phyloP scores from a whole-genome alignment of 2,329 filamentous ascomycete genomes.

The Ceratocystis diversiconidia region DNA sequence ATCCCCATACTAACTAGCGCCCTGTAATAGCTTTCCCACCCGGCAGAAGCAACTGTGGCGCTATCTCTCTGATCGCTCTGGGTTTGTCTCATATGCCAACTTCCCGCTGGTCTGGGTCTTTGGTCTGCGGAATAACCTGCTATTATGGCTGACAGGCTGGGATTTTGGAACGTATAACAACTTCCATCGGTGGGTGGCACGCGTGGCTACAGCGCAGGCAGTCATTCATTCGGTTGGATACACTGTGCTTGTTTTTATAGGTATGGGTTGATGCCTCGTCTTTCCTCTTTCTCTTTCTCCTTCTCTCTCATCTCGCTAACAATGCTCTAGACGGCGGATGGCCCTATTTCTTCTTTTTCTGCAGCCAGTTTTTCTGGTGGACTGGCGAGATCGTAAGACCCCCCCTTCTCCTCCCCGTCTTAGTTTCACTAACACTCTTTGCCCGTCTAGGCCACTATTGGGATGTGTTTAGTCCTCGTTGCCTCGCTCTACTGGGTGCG shows the following conservation, averaged over 20 bases:
- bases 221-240: constrained; percentile 50
- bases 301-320: not conserved
- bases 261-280: constrained; percentile 21
- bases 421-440: not conserved
- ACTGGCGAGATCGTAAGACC: constrained; percentile 33
- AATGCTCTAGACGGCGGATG: constrained; percentile 26
- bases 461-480: constrained; percentile 32
- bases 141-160: constrained; percentile 56
- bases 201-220: constrained; percentile 46
- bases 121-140: constrained; percentile 49
- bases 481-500: constrained; percentile 40
- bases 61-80: constrained; percentile 49
- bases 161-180: constrained; percentile 51
- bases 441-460: constrained; percentile 27
- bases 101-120: constrained; percentile 54
- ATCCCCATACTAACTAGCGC: not conserved
- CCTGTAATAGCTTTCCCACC: constrained; percentile 25
- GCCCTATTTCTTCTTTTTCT: constrained; percentile 27
- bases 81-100: constrained; percentile 49
- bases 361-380: constrained; percentile 35
- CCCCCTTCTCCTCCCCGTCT: not conserved
- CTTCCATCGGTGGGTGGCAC: constrained; percentile 53
- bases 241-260: constrained; percentile 30
- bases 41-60: constrained; percentile 30
- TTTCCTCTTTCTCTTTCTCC: not conserved